Conservation (phyloP, 1,284 basidiomycete species). For the Trametes hirsuta region DNA sequence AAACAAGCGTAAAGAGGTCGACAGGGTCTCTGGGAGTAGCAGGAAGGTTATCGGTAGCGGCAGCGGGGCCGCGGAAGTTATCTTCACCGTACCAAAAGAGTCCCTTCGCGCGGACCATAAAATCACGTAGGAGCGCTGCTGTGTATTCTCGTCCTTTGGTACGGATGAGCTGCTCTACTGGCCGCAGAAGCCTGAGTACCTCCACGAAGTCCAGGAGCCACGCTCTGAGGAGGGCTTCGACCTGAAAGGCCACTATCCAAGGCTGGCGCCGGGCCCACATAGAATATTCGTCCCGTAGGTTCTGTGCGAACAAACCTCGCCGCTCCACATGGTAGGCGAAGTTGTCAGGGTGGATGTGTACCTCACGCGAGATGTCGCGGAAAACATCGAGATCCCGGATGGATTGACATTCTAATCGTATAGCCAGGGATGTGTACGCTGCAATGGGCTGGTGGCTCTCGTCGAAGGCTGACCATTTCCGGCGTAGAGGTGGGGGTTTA, state of each 20-base stretch:
- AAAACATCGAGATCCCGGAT: constrained; percentile 42
- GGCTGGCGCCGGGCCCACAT: constrained; percentile 43
- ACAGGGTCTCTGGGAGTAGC: constrained; percentile 3
- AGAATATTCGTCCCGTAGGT: constrained; percentile 38
- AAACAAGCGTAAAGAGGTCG: constrained; percentile 8
- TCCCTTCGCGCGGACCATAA: constrained; percentile 38
- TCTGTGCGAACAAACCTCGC: constrained; percentile 47
- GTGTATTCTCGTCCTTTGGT: constrained; percentile 41
- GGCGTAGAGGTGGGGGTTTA: constrained; percentile 13
- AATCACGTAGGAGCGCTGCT: constrained; percentile 47
- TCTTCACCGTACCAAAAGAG: constrained; percentile 33
- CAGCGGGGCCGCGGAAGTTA: no score
- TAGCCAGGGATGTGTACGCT: constrained; percentile 50
- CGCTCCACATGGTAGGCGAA: constrained; percentile 43
- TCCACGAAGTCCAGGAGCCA: constrained; percentile 49
- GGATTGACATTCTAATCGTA: constrained; percentile 51
- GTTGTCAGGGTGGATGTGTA: constrained; percentile 39
- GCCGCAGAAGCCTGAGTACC: constrained; percentile 44
- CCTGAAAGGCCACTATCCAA: constrained; percentile 59
- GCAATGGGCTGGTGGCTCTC: constrained; percentile 34
- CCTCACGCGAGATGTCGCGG: constrained; percentile 39
- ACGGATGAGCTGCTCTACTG: constrained; percentile 37
- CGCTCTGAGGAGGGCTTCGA: constrained; percentile 50
- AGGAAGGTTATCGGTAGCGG: no score
- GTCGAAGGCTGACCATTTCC: constrained; percentile 30